Percentiles rank a stretch among this genome's conserved stretches.
Conservation (phyloP, 2,329 filamentous ascomycete species). For the Aspergillus sergii region DNA sequence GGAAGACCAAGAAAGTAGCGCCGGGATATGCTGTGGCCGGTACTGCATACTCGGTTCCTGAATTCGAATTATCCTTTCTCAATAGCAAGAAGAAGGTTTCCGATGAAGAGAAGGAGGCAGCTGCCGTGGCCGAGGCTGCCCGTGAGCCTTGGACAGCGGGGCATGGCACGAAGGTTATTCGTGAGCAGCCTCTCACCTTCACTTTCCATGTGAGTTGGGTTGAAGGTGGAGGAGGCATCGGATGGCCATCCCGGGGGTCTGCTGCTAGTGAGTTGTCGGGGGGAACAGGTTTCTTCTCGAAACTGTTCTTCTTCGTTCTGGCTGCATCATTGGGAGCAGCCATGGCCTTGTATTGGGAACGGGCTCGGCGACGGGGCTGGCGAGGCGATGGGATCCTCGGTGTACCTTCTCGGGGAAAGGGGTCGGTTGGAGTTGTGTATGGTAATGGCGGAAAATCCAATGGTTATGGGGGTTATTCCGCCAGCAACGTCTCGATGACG, state of each 20-base stretch:
- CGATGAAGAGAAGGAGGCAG: constrained; percentile 45
- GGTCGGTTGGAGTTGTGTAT: constrained; percentile 57
- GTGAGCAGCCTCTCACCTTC: constrained; percentile 81
- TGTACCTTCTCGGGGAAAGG: constrained; percentile 46
- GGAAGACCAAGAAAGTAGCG: constrained; percentile 56
- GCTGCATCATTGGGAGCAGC: constrained; percentile 40
- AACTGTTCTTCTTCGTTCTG: constrained; percentile 38
- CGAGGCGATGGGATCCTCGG: constrained; percentile 52
- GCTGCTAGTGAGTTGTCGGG: constrained; percentile 9
- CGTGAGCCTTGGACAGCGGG: constrained; percentile 50
- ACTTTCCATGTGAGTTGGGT: constrained; percentile 80
- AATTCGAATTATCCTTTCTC: constrained; percentile 56
- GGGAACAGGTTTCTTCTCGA: constrained; percentile 29
- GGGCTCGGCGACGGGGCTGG: constrained; percentile 33
- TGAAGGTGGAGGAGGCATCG: constrained; percentile 42
- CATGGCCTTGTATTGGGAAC: constrained; percentile 42
- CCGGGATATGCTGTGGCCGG: constrained; percentile 82
- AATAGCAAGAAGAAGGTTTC: constrained; percentile 15
- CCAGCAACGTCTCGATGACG: constrained; percentile 31
- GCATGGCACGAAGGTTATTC: constrained; percentile 69
- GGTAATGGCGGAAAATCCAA: constrained; percentile 55
- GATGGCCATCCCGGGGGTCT: constrained; percentile 29
- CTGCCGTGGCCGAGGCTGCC: constrained; percentile 46
- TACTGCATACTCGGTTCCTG: constrained; percentile 81
- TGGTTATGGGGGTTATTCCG: constrained; percentile 59